Evolutionary conservation across 176 grass and related monocot species (phyloP).

Genomic region (Eragrostis nindensis): DNA sequence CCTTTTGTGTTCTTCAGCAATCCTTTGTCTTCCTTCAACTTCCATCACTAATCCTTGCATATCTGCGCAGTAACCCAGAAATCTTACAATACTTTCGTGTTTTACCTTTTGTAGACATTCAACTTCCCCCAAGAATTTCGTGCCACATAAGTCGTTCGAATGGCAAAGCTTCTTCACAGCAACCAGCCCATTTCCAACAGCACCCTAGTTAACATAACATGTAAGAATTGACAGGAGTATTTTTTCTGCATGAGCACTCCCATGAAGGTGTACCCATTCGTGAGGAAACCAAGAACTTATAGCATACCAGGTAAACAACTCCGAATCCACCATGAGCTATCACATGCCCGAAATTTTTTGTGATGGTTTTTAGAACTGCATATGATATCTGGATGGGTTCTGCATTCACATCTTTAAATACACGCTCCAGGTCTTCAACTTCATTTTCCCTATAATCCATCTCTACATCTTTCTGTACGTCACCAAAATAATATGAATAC

Average conservation of each 20-base stretch:
- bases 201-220: not conserved
- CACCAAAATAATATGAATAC: too few relatives aligned
- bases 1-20: not conserved
- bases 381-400: not conserved
- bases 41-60: not conserved
- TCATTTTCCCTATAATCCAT: not conserved
- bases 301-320: not conserved
- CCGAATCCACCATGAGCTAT: not conserved
- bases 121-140: not conserved
- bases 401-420: not conserved
- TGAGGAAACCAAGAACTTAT: too few relatives aligned
- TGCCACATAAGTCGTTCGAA: too few relatives aligned
- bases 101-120: not conserved
- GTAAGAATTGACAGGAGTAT: not conserved
- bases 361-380: not conserved
- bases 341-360: not conserved
- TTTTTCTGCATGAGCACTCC: too few relatives aligned
- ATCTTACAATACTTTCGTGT: not conserved
- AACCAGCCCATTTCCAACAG: not conserved
- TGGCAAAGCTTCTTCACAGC: not conserved
- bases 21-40: not conserved
- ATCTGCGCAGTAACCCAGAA: not conserved
- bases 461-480: too few relatives aligned
- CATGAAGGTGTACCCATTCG: too few relatives aligned
- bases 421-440: not conserved